A percentile compares a stretch with the other conserved stretches of the same genome.
These are phyloP conservation scores for Gossypium gossypioides DNA, from an alignment of 441 rosid genomes.

Conservation along the genomic window DNA sequence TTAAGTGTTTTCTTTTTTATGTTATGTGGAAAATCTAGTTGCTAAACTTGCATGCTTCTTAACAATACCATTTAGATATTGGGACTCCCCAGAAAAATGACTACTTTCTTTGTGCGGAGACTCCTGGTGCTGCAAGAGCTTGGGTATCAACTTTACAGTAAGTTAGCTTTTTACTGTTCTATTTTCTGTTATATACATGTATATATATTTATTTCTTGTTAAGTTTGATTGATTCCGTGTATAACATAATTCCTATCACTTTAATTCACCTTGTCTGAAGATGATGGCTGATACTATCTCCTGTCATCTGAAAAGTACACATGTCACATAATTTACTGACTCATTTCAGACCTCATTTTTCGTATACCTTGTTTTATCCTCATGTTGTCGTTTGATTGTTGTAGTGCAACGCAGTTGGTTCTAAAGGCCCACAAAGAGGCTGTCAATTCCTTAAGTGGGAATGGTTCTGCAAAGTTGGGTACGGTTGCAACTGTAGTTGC, in stretches of 20 bases:
- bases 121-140: slow-evolving; percentile 93
- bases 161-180: slow-evolving; percentile 22
- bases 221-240: neutral
- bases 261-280: neutral
- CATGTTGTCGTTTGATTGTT: neutral
- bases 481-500: slow-evolving; percentile 91
- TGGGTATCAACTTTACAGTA: slow-evolving; percentile 95
- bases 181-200: neutral
- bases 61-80: slow-evolving; percentile 50
- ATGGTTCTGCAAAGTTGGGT: slow-evolving; percentile 78
- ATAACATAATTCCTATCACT: neutral
- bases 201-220: neutral
- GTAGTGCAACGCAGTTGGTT: slow-evolving; percentile 85
- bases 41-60: slow-evolving; percentile 29
- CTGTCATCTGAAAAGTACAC: neutral
- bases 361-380: neutral
- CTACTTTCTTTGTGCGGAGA: slow-evolving; percentile 90
- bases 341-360: neutral
- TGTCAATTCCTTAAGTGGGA: slow-evolving; percentile 83
- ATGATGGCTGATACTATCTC: neutral
- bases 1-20: neutral
- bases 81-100: slow-evolving; percentile 89
- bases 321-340: neutral
- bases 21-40: neutral
- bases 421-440: slow-evolving; percentile 94